These are phyloP conservation scores for Hyaloscypha bicolor DNA, from an alignment of 495 filamentous ascomycete species.

Conservation along the genomic window DNA sequence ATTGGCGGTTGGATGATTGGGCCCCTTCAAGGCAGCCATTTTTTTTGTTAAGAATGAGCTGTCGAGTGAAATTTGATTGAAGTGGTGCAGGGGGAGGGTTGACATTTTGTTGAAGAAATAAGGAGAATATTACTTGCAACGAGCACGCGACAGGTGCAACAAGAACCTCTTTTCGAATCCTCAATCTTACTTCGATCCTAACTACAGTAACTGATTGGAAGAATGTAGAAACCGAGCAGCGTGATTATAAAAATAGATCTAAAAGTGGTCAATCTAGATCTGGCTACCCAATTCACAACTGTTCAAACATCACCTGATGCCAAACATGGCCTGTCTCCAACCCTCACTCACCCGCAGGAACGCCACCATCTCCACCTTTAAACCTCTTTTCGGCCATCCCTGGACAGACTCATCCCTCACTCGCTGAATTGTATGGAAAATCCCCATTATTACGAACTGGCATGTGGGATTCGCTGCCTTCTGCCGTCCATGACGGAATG, in stretches of 20 bases:
- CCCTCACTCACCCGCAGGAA: neutral
- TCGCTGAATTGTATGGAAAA: neutral
- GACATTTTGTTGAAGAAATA: neutral
- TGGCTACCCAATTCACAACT: neutral
- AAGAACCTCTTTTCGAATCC: neutral
- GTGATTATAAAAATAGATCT: neutral
- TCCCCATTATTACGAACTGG: slow-evolving; percentile 1
- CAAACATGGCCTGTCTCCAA: neutral
- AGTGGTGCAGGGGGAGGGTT: neutral
- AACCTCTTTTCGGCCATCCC: neutral
- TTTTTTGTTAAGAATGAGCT: too few relatives aligned
- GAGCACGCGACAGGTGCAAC: neutral
- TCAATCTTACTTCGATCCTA: neutral
- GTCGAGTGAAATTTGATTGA: neutral
- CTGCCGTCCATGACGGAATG: neutral
- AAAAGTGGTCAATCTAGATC: neutral
- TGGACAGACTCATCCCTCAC: neutral
- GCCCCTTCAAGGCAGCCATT: neutral
- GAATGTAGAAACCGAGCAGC: neutral
- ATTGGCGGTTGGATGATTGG: neutral
- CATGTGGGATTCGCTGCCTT: neutral
- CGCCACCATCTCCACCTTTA: slow-evolving; percentile 1
- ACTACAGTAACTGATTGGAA: neutral
- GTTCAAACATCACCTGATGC: neutral
- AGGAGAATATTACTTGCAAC: too few relatives aligned